These are phyloP conservation scores for Daucus carota DNA, from an alignment of 129 eudicot species.

Conservation along the genomic window DH1_v3.0 NC_030384.2:36667001-36667500, in stretches of 20 bases:
- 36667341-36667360: background rate
- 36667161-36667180: background rate
- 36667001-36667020: conserved; percentile 76
- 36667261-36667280: conserved; percentile 85
- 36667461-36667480: background rate
- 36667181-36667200: conserved; percentile 22
- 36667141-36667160: background rate
- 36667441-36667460: background rate
- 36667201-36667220: conserved; percentile 98
- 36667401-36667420: background rate
- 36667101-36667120: background rate
- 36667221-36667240: conserved; percentile 99
- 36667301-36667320: background rate
- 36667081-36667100: background rate
- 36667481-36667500: background rate
- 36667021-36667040: conserved; percentile 90
- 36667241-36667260: conserved; percentile 91
- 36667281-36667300: conserved; percentile 60
- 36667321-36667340: background rate
- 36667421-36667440: background rate
- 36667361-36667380: background rate
- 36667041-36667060: conserved; percentile 71
- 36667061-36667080: background rate
- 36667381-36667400: background rate
- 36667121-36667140: background rate